These are phyloP conservation scores for Ceratocystiopsis brevicomis DNA, from an alignment of 2,329 filamentous ascomycete genomes.

Conservation along the genomic window DNA sequence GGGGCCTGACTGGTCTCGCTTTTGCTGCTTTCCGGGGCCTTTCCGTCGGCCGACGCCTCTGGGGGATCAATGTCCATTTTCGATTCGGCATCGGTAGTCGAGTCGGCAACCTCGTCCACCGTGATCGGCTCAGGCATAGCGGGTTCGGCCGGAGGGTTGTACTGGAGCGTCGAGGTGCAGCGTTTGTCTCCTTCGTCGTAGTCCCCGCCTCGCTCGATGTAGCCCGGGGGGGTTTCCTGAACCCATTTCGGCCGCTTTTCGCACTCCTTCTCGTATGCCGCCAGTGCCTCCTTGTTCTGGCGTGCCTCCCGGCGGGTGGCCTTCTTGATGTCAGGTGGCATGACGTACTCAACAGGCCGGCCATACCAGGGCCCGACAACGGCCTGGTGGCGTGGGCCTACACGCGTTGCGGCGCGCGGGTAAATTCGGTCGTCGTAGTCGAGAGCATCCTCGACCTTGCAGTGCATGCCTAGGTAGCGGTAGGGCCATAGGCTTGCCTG, in stretches of 20 bases:
- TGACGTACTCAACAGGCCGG: conserved; percentile 73
- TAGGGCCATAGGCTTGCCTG: conserved; percentile 93
- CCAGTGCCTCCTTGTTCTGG: conserved; percentile 58
- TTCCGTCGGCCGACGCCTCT: background rate
- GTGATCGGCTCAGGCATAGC: too few relatives aligned
- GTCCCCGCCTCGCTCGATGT: conserved; percentile 70
- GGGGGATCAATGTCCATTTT: conserved; percentile 6
- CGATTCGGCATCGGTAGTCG: background rate
- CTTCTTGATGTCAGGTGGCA: conserved; percentile 75
- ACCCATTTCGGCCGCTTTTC: conserved; percentile 84
- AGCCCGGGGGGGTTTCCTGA: conserved; percentile 76
- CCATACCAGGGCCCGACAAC: conserved; percentile 73
- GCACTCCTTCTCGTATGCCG: conserved; percentile 66
- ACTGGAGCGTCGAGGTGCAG: conserved; percentile 58
- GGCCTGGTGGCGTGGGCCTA: conserved; percentile 84
- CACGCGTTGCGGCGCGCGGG: conserved; percentile 77
- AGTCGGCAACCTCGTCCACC: background rate
- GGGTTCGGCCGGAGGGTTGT: conserved; percentile 44
- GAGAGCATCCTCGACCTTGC: conserved; percentile 81
- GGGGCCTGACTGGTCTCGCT: conserved; percentile 21
- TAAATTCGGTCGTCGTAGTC: conserved; percentile 98
- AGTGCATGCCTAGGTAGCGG: conserved; percentile 88
- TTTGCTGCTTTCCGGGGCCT: background rate
- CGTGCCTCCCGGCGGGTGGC: conserved; percentile 62
- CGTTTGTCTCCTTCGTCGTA: conserved; percentile 48